A percentile compares a stretch with the other conserved stretches of the same genome.
Evolutionary conservation across 306 rosid genomes (phyloP).

Genomic region (Casuarina glauca): DNA sequence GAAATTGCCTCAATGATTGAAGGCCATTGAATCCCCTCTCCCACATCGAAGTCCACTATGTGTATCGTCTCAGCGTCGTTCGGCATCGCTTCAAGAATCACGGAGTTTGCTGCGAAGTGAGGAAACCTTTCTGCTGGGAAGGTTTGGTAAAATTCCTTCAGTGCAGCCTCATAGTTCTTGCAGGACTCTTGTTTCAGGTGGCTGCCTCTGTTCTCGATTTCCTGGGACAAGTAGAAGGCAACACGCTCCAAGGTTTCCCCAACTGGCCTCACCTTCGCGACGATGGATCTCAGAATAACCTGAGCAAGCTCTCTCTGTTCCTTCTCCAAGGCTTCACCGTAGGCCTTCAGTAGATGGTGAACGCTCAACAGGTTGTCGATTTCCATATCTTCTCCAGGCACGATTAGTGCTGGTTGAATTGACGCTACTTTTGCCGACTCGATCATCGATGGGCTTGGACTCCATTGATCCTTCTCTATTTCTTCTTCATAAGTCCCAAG

Average conservation of each 20-base stretch:
- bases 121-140: constrained; percentile 48
- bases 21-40: constrained; percentile 58
- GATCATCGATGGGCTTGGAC: no score
- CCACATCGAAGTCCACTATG: constrained; percentile 49
- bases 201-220: constrained; percentile 21
- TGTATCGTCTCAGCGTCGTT: constrained; percentile 49
- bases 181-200: constrained; percentile 52
- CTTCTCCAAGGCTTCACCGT: constrained; percentile 47
- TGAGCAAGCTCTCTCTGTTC: constrained; percentile 42
- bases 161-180: constrained; percentile 34
- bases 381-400: constrained; percentile 49
- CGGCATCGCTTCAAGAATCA: constrained; percentile 51
- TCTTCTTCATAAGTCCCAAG: no score
- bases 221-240: constrained; percentile 47
- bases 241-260: constrained; percentile 53
- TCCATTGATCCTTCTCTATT: constrained; percentile 17
- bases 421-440: not conserved
- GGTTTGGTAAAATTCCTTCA: constrained; percentile 46
- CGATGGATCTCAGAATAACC: constrained; percentile 40
- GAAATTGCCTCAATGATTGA: constrained; percentile 44
- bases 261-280: constrained; percentile 49
- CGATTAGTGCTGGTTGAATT: constrained; percentile 29
- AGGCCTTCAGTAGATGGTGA: constrained; percentile 51
- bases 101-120: constrained; percentile 50
- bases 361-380: constrained; percentile 40